Evolutionary conservation across 2,329 filamentous ascomycete genomes (phyloP).

Genomic region (Monosporascus sp.): DNA sequence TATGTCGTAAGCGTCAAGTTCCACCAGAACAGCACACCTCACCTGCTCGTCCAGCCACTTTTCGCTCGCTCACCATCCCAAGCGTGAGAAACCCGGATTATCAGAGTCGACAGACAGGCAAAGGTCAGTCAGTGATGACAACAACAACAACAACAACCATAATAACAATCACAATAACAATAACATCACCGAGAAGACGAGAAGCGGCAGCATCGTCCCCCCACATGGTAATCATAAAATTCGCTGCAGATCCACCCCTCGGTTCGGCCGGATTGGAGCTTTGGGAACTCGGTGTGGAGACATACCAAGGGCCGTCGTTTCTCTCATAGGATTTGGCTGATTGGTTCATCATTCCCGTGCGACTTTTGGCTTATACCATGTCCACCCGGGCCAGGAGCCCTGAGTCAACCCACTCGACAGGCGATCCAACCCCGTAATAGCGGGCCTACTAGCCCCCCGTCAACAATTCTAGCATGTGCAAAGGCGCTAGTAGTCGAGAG

Average conservation of each 20-base stretch:
- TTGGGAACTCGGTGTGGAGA: background rate
- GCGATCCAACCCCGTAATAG: too few species aligned
- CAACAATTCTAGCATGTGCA: background rate
- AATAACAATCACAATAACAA: background rate
- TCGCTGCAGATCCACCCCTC: background rate
- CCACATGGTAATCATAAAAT: background rate
- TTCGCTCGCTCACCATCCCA: background rate
- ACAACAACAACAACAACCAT: background rate
- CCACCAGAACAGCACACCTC: background rate
- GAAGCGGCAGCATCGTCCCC: background rate
- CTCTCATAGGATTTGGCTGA: background rate
- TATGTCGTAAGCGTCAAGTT: background rate
- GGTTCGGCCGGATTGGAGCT: background rate
- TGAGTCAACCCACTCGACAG: too few species aligned
- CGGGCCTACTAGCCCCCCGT: background rate
- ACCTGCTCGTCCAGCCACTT: background rate
- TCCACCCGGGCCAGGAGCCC: background rate
- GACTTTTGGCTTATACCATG: background rate
- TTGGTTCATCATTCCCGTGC: background rate
- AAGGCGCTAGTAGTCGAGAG: background rate
- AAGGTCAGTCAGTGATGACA: background rate
- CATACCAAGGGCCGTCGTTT: background rate
- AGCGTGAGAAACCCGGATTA: background rate
- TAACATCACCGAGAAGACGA: background rate
- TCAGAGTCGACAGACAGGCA: background rate